These are phyloP conservation scores for Peribolospora baueri DNA, from an alignment of 768 basidiomycete species.

Conservation along the genomic window DNA sequence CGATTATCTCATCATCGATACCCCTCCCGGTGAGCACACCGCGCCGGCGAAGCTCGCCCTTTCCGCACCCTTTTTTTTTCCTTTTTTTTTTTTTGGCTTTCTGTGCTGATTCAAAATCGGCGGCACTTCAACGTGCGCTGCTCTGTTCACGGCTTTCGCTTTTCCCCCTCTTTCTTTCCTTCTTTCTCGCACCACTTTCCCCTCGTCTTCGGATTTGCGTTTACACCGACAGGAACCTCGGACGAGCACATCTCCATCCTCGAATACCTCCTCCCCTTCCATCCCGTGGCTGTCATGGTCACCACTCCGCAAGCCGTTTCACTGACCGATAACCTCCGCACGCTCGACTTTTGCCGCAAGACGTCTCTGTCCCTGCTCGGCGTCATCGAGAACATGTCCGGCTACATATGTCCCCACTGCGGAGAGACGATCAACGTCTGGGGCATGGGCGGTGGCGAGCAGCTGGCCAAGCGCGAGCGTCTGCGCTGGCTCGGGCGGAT, in stretches of 20 bases:
- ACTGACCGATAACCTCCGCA: slow-evolving; percentile 82
- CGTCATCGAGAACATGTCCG: slow-evolving; percentile 94
- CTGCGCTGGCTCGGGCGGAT: slow-evolving; percentile 61
- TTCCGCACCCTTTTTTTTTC: neutral
- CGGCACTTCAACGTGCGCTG: neutral
- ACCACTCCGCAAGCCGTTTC: slow-evolving; percentile 96
- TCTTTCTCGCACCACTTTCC: neutral
- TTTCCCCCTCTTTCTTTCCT: slow-evolving; percentile 7
- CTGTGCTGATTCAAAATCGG: neutral
- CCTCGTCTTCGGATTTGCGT: neutral
- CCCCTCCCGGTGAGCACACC: slow-evolving; percentile 57
- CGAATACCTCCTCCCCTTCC: slow-evolving; percentile 66
- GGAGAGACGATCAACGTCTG: slow-evolving; percentile 87
- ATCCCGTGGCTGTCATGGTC: slow-evolving; percentile 44
- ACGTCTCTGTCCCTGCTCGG: slow-evolving; percentile 70
- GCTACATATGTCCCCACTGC: slow-evolving; percentile 92
- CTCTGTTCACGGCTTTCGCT: neutral
- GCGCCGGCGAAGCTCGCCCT: neutral
- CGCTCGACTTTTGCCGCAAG: slow-evolving; percentile 76
- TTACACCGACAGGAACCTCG: slow-evolving; percentile 51
- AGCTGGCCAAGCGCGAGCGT: slow-evolving; percentile 44
- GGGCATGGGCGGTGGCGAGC: slow-evolving; percentile 74
- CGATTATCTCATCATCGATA: slow-evolving; percentile 81
- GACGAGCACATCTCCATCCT: slow-evolving; percentile 92
- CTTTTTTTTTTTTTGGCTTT: neutral